A percentile compares a stretch with the other conserved stretches of the same genome.
Evolutionary conservation across 495 filamentous ascomycete genomes (phyloP).

Genomic region (Rhizodiscina lignyota): DNA sequence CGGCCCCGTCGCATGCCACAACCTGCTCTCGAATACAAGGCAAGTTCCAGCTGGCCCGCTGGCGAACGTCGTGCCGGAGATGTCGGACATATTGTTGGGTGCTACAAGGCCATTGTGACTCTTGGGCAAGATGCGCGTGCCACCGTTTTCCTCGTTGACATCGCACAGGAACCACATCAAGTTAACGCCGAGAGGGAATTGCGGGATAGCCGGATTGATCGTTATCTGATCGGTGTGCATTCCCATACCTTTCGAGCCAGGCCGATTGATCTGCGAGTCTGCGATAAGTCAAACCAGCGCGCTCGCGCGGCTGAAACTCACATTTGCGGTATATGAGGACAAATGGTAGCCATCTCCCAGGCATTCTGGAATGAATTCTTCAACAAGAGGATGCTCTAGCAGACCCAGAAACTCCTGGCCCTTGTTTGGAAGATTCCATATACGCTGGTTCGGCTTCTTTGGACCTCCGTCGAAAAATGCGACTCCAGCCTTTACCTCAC

Average conservation of each 20-base stretch:
- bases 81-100: background rate
- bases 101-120: background rate
- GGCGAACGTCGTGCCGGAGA: background rate
- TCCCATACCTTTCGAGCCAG: conserved; percentile 1
- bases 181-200: background rate
- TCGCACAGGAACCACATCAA: background rate
- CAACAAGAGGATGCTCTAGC: conserved; percentile 3
- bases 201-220: background rate
- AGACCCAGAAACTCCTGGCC: conserved; percentile 5
- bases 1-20: conserved; percentile 4
- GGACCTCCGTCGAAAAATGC: conserved; percentile 3
- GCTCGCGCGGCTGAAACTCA: no score
- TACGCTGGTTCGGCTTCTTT: conserved; percentile 3
- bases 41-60: conserved; percentile 2
- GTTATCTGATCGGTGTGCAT: background rate
- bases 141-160: background rate
- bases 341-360: conserved; percentile 4
- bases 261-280: conserved; percentile 6
- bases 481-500: conserved; percentile 1
- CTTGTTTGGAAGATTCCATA: conserved; percentile 5
- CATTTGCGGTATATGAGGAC: conserved; percentile 2
- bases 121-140: background rate
- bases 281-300: no score
- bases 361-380: conserved; percentile 4
- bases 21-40: conserved; percentile 2